phyloP scores from a whole-genome alignment of 2,329 filamentous ascomycete species.

The Coniochaeta sp. region DNA sequence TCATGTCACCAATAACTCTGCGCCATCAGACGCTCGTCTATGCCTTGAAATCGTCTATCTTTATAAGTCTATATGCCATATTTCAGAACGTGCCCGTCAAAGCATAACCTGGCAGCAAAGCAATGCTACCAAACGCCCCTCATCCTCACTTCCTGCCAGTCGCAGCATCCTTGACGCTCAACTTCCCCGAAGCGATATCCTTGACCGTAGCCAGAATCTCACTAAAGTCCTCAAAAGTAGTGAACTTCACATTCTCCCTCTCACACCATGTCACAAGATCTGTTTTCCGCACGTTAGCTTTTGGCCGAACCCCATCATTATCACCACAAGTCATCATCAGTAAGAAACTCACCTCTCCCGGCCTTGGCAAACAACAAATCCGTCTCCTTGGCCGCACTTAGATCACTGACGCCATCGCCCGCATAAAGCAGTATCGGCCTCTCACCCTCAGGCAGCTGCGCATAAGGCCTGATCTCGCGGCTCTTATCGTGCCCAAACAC shows the following conservation, averaged over 20 bases:
- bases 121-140: background rate
- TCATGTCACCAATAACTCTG: background rate
- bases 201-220: conserved; percentile 27
- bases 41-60: background rate
- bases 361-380: conserved; percentile 91
- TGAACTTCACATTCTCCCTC: conserved; percentile 77
- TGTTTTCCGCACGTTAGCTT: conserved; percentile 20
- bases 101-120: background rate
- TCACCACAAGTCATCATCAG: background rate
- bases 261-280: conserved; percentile 86
- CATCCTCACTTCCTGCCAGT: conserved; percentile 11
- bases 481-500: conserved; percentile 97
- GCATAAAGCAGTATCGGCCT: conserved; percentile 88
- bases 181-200: conserved; percentile 13
- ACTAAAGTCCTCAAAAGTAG: conserved; percentile 77
- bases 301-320: no score
- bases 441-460: conserved; percentile 56
- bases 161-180: conserved; percentile 15
- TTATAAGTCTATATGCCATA: background rate
- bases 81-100: background rate
- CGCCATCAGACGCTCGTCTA: background rate
- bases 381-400: conserved; percentile 87
- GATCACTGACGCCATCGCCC: conserved; percentile 86
- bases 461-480: conserved; percentile 81
- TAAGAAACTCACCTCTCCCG: conserved; percentile 59